A percentile compares a stretch with the other conserved stretches of the same genome.
phyloP scores from a whole-genome alignment of 139 green algal species.

The Ettlia oleoabundans region DNA sequence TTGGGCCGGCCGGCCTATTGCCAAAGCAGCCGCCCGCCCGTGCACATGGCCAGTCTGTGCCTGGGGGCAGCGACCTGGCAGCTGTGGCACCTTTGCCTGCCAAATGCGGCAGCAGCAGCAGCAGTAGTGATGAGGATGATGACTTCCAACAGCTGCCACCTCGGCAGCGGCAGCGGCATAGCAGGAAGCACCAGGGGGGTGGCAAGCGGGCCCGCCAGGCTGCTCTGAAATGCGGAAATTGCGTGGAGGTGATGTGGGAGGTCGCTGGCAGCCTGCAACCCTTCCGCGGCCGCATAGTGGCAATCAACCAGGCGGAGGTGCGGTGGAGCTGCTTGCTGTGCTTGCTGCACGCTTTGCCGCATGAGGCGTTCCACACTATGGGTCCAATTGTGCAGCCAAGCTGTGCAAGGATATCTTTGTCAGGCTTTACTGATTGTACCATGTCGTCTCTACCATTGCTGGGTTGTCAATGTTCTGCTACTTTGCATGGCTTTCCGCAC shows the following conservation, averaged over 20 bases:
- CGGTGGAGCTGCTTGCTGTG: not conserved
- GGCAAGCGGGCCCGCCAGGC: not conserved
- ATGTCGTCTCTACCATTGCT: too few relatives aligned
- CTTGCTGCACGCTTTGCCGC: too few relatives aligned
- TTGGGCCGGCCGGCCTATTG: not conserved
- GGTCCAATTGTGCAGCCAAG: too few relatives aligned
- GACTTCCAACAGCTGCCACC: not conserved
- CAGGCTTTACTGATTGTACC: too few relatives aligned
- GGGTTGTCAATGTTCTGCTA: not conserved
- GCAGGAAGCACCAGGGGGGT: not conserved
- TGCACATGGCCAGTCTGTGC: not conserved
- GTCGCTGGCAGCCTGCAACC: not conserved
- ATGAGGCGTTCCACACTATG: too few relatives aligned
- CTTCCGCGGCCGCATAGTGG: not conserved
- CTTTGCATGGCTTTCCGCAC: not conserved
- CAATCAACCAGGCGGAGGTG: not conserved
- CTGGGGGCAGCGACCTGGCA: not conserved
- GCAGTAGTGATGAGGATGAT: not conserved
- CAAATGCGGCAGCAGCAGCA: not conserved
- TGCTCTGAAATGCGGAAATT: not conserved
- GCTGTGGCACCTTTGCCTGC: not conserved
- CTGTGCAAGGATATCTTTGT: too few relatives aligned
- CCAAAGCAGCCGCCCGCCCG: not conserved
- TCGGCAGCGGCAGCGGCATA: not conserved
- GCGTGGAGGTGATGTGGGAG: constrained; percentile 18